These are phyloP conservation scores for Aspergillus unguis DNA, from an alignment of 2,329 filamentous ascomycete species.

Conservation along the genomic window DNA sequence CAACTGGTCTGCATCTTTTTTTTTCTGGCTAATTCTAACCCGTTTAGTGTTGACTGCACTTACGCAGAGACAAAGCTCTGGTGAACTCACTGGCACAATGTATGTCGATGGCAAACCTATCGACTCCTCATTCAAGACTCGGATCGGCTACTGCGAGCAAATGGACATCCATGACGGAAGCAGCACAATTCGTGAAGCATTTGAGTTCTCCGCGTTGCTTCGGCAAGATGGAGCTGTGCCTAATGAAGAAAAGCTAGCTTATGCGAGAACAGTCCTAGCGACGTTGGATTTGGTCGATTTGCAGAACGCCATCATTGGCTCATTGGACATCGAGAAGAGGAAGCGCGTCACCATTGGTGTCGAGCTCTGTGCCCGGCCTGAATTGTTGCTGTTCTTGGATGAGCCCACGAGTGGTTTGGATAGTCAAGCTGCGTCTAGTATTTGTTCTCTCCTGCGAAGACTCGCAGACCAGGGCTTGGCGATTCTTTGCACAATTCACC, in stretches of 20 bases:
- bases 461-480: constrained; percentile 60
- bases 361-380: constrained; percentile 63
- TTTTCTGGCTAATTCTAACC: background rate
- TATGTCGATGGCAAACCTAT: constrained; percentile 60
- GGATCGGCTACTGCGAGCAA: constrained; percentile 67
- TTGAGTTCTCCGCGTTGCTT: constrained; percentile 62
- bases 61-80: constrained; percentile 64
- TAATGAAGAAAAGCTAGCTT: constrained; percentile 56
- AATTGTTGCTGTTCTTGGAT: constrained; percentile 64
- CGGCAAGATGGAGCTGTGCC: constrained; percentile 52
- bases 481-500: constrained; percentile 67
- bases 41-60: constrained; percentile 66
- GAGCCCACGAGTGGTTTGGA: constrained; percentile 66
- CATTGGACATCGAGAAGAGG: constrained; percentile 61
- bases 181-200: constrained; percentile 61
- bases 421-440: constrained; percentile 61
- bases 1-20: background rate
- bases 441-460: constrained; percentile 62
- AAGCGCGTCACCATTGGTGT: constrained; percentile 68
- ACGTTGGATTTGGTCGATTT: constrained; percentile 59
- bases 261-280: constrained; percentile 60
- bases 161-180: constrained; percentile 66
- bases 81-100: constrained; percentile 59
- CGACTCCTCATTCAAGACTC: constrained; percentile 58
- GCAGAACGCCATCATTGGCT: constrained; percentile 60